phyloP scores from a whole-genome alignment of 2,329 filamentous ascomycete genomes.

The Mariannaea elegans region DNA sequence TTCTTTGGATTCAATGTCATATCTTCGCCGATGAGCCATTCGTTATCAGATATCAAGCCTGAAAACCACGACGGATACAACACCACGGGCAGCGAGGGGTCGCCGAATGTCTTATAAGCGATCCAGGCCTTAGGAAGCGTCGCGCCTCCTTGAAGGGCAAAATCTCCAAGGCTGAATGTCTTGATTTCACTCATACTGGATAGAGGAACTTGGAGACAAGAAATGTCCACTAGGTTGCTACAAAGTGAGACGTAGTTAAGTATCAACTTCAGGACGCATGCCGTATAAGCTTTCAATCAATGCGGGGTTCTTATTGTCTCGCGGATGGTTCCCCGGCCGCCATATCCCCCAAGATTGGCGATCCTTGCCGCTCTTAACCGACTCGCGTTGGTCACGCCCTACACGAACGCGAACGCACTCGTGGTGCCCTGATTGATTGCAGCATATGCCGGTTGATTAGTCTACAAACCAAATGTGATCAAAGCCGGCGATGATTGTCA shows the following conservation, averaged over 20 bases:
- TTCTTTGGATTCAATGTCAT: slow-evolving; percentile 68
- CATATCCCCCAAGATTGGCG: neutral
- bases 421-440: neutral
- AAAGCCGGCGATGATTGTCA: no score
- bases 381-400: neutral
- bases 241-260: no score
- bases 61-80: slow-evolving; percentile 81
- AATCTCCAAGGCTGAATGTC: slow-evolving; percentile 68
- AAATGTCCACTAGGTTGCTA: no score
- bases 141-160: slow-evolving; percentile 71
- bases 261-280: neutral
- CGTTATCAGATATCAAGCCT: slow-evolving; percentile 71
- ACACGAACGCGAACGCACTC: neutral
- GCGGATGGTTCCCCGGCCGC: no score
- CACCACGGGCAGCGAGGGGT: slow-evolving; percentile 68
- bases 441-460: no score
- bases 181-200: slow-evolving; percentile 27
- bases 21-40: slow-evolving; percentile 75
- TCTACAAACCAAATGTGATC: no score
- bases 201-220: neutral
- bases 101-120: slow-evolving; percentile 80
- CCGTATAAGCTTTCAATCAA: neutral
- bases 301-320: neutral
- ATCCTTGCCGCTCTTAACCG: slow-evolving; percentile 4
- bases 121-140: slow-evolving; percentile 71